Evolutionary conservation across 2,329 filamentous ascomycete species (phyloP).

Genomic region (Phialophora verrucosa): DNA sequence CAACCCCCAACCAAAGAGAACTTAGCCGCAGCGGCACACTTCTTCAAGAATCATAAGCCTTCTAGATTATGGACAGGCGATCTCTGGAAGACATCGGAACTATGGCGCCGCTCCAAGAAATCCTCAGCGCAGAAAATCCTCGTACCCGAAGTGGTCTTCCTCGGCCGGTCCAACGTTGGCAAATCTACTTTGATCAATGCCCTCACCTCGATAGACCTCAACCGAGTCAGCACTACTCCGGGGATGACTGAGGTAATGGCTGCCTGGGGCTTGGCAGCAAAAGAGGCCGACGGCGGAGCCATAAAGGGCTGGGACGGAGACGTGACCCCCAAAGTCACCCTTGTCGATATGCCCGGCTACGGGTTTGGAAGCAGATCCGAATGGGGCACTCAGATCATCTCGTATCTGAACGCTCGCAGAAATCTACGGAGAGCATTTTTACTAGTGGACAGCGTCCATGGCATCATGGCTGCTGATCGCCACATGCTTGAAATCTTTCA

Average conservation of each 20-base stretch:
- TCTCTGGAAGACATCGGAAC: constrained; percentile 57
- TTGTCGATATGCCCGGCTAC: constrained; percentile 76
- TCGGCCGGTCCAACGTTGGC: constrained; percentile 73
- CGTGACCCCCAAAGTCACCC: constrained; percentile 56
- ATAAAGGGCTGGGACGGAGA: constrained; percentile 40
- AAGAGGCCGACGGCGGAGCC: constrained; percentile 43
- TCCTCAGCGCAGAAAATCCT: constrained; percentile 50
- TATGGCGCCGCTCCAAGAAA: constrained; percentile 37
- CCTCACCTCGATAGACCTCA: constrained; percentile 52
- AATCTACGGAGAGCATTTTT: constrained; percentile 69
- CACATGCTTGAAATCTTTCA: constrained; percentile 63
- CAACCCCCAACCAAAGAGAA: constrained; percentile 51
- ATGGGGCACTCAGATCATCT: constrained; percentile 72
- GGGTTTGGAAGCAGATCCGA: constrained; percentile 65
- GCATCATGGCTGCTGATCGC: constrained; percentile 66
- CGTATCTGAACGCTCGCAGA: constrained; percentile 67
- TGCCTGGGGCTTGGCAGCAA: constrained; percentile 65
- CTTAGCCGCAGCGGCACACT: constrained; percentile 49
- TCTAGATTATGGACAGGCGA: constrained; percentile 65
- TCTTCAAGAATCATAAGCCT: constrained; percentile 56
- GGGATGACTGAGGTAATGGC: constrained; percentile 71
- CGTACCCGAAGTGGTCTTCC: constrained; percentile 67
- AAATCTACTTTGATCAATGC: constrained; percentile 72
- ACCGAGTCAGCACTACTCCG: constrained; percentile 51
- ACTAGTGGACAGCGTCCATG: constrained; percentile 67